Percentiles rank a stretch among this genome's conserved stretches.
Conservation (phyloP, 768 basidiomycete genomes). For the Dioszegia crocea region DNA sequence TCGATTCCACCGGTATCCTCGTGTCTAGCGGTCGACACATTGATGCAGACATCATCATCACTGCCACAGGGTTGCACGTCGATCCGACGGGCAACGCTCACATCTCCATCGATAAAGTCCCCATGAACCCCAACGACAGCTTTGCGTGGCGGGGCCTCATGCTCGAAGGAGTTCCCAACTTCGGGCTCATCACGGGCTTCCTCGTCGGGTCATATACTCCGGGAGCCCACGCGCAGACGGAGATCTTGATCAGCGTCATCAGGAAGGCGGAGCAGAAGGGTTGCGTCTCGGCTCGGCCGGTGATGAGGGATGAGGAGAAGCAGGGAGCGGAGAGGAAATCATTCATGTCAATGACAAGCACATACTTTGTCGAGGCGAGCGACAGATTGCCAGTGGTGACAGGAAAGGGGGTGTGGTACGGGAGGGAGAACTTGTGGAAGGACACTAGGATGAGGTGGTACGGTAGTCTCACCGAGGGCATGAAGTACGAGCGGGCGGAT, state of each 20-base stretch:
- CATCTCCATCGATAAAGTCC: conserved; percentile 11
- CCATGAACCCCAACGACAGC: not conserved
- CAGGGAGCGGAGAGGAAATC: not conserved
- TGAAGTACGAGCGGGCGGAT: not conserved
- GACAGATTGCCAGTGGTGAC: not conserved
- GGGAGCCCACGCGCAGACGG: conserved; percentile 12
- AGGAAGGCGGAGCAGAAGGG: not conserved
- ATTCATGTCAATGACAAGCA: conserved; percentile 5
- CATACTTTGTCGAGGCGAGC: not conserved
- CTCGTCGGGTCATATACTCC: conserved; percentile 21
- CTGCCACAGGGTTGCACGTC: conserved; percentile 19
- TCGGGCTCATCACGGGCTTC: conserved; percentile 17
- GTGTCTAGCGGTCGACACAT: not conserved
- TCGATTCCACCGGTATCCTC: conserved; percentile 5
- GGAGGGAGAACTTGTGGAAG: not conserved
- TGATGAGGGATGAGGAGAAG: not conserved
- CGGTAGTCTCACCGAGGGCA: not conserved
- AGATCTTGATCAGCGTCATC: conserved; percentile 12
- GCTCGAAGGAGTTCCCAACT: conserved; percentile 21
- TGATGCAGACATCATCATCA: conserved; percentile 24
- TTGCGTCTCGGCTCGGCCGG: not conserved
- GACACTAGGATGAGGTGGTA: not conserved
- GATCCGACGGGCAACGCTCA: conserved; percentile 12
- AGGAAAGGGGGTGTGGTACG: conserved; percentile 2
- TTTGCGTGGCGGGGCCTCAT: conserved; percentile 16